Conservation (phyloP, 257 asterid species). For the Ocimum tenuiflorum region DNA sequence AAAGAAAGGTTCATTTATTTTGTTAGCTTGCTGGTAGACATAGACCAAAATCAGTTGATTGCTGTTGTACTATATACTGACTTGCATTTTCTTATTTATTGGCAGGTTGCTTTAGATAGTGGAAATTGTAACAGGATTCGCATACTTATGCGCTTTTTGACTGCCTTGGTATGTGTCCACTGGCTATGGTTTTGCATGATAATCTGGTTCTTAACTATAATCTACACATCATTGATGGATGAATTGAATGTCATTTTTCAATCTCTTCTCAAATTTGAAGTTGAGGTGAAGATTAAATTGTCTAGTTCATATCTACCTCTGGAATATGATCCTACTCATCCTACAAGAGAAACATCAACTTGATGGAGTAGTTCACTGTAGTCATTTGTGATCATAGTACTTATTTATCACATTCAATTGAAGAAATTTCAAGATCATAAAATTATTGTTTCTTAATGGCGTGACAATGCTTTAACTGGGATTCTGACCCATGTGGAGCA, state of each 20-base stretch:
- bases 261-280: neutral
- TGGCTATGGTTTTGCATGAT: conserved; percentile 12
- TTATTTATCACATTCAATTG: neutral
- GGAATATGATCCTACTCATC: neutral
- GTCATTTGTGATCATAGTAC: neutral
- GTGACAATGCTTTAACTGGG: conserved; percentile 1
- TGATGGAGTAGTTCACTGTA: neutral
- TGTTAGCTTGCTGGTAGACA: conserved; percentile 1
- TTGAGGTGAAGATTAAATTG: neutral
- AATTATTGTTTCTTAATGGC: neutral
- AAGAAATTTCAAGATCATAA: neutral
- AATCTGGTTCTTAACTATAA: neutral
- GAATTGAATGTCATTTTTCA: neutral
- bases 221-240: neutral
- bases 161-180: conserved; percentile 62
- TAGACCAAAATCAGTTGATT: neutral
- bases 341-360: neutral
- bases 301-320: conserved; percentile 2
- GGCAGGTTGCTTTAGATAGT: conserved; percentile 66
- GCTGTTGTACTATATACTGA: conserved; percentile 7
- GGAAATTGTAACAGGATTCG: conserved; percentile 76
- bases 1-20: neutral
- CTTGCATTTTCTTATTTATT: conserved; percentile 13
- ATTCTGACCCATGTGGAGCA: neutral
- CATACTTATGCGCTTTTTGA: conserved; percentile 74